Base-by-base conservation (phyloP, 768 basidiomycete species). In the Termitomyces sp. region DNA sequence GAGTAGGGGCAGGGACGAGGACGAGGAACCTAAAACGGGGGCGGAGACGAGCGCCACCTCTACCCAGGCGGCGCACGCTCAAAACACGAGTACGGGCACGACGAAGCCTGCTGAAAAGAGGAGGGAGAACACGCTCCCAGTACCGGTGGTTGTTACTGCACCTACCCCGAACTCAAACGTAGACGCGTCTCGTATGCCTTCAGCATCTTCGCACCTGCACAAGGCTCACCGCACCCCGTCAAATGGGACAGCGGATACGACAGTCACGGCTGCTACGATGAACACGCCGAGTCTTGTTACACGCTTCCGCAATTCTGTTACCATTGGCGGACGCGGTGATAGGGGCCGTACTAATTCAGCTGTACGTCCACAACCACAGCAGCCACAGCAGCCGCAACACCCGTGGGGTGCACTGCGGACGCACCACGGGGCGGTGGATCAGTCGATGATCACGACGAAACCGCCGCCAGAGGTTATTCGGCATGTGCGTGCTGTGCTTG, bases 391-490 rank as follows among this genome's bases (percentile, higher is more conserved):
- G 46, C 7, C 18, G 1, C 60, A 51, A 26, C 58, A 59, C 20
- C 53, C 67, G 61, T 65, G 71, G 69, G 81, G 81, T 39, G 80
- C 79, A 52, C 72, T 98, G 40, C 85, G 94, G 12, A 83, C 91
- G 42, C 96, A 98, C 68, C 89, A 92, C 64, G 96, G 95, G 60
- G 87, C 95, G 2, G 89, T 98, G 32, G 97, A 98, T 69, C 89
- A 89, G 70, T 85, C 86, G 27, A 95, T 87, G 53, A 83, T 98
- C 65, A 97, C 96, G 34, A 92, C 87, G 3, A 81, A 85, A 22
- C 77, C 86, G 9, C 95, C 96, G 36, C 85, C 87, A 1, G 90
- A 92, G 63, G 95, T 98, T 36, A 92, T 98, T 77, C 83, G 80
- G 59, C 91, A 94, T 68, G 83, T 98, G 32, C 82, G 83, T 66